Conservation (phyloP, 2,329 filamentous ascomycete genomes). For the Pseudogymnoascus sp. region DNA sequence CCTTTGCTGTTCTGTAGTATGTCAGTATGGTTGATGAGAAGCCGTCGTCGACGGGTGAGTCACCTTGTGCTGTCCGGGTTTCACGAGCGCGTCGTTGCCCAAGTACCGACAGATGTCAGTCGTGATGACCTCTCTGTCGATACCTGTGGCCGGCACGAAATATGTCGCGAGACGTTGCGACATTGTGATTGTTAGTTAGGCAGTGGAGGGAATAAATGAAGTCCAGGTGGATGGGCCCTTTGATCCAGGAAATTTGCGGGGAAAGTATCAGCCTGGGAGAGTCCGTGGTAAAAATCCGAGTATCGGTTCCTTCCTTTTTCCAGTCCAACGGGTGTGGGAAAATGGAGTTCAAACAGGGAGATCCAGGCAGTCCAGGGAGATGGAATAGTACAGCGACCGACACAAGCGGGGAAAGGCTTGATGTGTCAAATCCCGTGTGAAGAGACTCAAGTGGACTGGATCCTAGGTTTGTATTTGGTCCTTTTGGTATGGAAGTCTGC, state of each 20-base stretch:
- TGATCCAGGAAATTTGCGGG: neutral
- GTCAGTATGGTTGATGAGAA: neutral
- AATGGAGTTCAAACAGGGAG: neutral
- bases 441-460: neutral
- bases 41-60: neutral
- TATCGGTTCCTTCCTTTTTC: neutral
- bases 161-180: constrained; percentile 35
- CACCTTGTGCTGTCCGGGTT: constrained; percentile 67
- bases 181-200: neutral
- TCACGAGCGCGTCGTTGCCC: constrained; percentile 73
- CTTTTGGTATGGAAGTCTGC: neutral
- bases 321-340: neutral
- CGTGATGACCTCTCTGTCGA: constrained; percentile 77
- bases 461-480: neutral
- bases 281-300: neutral
- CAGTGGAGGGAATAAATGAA: neutral
- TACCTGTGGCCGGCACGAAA: constrained; percentile 72
- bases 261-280: neutral
- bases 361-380: neutral
- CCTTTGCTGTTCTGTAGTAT: neutral
- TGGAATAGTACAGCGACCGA: neutral
- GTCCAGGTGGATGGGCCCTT: neutral
- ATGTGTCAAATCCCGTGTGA: neutral
- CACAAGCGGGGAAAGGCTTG: constrained; percentile 1
- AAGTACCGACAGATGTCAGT: constrained; percentile 79